Evolutionary conservation across 228 moss, liverwort and hornwort genomes (phyloP), one percentile per base, ranked within the genome.

Genomic region (Sphagnum fallax): DNA sequence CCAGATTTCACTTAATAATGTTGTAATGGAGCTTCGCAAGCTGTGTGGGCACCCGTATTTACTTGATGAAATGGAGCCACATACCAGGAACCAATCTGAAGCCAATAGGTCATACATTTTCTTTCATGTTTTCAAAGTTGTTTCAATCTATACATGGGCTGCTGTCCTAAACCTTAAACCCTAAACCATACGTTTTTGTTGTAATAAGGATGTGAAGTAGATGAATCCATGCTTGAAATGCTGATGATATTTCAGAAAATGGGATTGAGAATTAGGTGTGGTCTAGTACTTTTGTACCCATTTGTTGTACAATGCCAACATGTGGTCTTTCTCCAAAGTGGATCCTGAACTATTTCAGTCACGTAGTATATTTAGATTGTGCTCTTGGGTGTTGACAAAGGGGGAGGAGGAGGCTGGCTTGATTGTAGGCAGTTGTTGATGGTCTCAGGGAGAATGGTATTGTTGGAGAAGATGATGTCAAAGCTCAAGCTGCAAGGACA

Each of bases 381-480:
- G 32, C 32, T 32, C 32, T 32, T 32, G 2, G 32, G 32, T 3
- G 32, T 32, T 32, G 32, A 32, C 32, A 32, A 32, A 32, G 32
- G 0, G 32, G 32, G 32, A 32, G 32, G 32, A 91, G 93, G 87
- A 90, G 78, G 80, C 91, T 74, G 80, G 32, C 32, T 32, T 32
- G 32, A 0, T 32, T 78, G 78, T 91, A 95, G 93, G 93, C 88
- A 90, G 78, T 82, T 93, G 75, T 81, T 98, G 78, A 91, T 91
- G 68, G 89, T 90, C 72, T 98, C 97, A 2, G 97, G 92, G 67
- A 98, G 93, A 83, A 82, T 98, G 78, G 57, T 89, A 71, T 80
- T 98, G 74, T 75, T 98, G 64, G 97, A 98, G 77, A 93, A 91
- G 85, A 98, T 98, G 97, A 98, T 98, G 93, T 78, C 79, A 69